Conservation (phyloP, 768 basidiomycete species). For the Strobilomyces confusus region DNA sequence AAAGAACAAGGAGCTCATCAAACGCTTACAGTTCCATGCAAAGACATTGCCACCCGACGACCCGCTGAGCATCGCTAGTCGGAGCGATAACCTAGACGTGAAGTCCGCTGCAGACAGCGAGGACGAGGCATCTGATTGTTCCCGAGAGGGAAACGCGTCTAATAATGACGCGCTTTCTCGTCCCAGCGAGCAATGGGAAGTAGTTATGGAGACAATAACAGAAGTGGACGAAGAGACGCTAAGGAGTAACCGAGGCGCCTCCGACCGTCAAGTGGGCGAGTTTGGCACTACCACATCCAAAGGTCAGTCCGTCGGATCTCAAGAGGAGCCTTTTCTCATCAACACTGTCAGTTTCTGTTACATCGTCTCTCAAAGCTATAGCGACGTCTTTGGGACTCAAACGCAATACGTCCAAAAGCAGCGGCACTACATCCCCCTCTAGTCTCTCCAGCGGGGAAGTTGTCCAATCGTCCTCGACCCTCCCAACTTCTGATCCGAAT, state of each 20-base stretch:
- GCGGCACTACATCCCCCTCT: constrained; percentile 25
- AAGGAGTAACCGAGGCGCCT: constrained; percentile 41
- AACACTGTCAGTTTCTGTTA: constrained; percentile 46
- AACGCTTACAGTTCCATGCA: constrained; percentile 65
- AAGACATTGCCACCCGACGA: constrained; percentile 54
- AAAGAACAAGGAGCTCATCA: constrained; percentile 73
- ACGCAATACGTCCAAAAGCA: constrained; percentile 32
- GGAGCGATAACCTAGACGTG: constrained; percentile 41
- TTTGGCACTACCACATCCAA: constrained; percentile 72
- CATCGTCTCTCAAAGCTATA: constrained; percentile 71
- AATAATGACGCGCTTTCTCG: constrained; percentile 37
- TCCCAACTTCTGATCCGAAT: constrained; percentile 27
- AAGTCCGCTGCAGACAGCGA: constrained; percentile 32
- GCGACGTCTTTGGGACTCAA: constrained; percentile 75
- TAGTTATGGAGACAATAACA: constrained; percentile 79
- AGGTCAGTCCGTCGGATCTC: constrained; percentile 38
- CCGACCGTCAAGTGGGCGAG: constrained; percentile 47
- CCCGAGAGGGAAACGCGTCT: constrained; percentile 8
- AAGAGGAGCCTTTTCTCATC: not conserved
- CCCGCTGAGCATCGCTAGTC: constrained; percentile 51
- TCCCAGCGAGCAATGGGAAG: constrained; percentile 80
- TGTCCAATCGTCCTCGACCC: constrained; percentile 24
- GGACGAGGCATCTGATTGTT: constrained; percentile 27
- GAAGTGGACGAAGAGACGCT: constrained; percentile 54
- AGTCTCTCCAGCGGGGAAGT: constrained; percentile 21